These are phyloP conservation scores for Gynandropsis gynandra DNA, from an alignment of 345 rosid species.

Conservation along the genomic window DNA sequence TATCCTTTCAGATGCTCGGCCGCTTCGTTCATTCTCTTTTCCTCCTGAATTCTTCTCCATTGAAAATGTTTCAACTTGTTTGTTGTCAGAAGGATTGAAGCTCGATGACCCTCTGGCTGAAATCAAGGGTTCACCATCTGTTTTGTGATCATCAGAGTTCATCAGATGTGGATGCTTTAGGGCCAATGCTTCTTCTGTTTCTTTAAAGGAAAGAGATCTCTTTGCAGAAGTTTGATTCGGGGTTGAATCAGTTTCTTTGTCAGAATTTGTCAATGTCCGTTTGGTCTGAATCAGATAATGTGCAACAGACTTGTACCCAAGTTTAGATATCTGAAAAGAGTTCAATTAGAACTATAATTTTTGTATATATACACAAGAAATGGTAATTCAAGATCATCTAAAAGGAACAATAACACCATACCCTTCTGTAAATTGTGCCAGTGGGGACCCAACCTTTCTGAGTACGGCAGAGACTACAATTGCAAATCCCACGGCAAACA, in stretches of 20 bases:
- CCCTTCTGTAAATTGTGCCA: slow-evolving; percentile 68
- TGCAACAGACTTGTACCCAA: slow-evolving; percentile 92
- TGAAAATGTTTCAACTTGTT: slow-evolving; percentile 4
- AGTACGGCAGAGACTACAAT: slow-evolving; percentile 82
- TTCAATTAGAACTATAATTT: slow-evolving; percentile 14
- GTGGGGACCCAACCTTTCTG: slow-evolving; percentile 82
- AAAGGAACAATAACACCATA: slow-evolving; percentile 11
- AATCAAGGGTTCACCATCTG: too few species aligned
- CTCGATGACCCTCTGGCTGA: slow-evolving; percentile 15
- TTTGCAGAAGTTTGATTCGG: slow-evolving; percentile 46
- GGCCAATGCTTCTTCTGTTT: slow-evolving; percentile 22
- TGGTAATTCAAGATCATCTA: neutral
- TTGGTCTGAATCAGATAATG: slow-evolving; percentile 76
- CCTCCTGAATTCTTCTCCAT: neutral
- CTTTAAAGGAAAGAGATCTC: slow-evolving; percentile 50
- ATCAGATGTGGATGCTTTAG: slow-evolving; percentile 12
- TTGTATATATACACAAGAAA: neutral
- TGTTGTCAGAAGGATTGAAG: slow-evolving; percentile 20
- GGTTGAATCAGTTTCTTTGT: slow-evolving; percentile 26
- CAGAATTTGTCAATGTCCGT: slow-evolving; percentile 27
- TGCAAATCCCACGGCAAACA: slow-evolving; percentile 83
- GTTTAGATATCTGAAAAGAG: slow-evolving; percentile 40
- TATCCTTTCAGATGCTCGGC: slow-evolving; percentile 6
- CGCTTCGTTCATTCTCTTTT: neutral
- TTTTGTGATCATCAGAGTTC: slow-evolving; percentile 19